phyloP scores from a whole-genome alignment of 164 flowering plant species.

The Aristolochia californica region DNA sequence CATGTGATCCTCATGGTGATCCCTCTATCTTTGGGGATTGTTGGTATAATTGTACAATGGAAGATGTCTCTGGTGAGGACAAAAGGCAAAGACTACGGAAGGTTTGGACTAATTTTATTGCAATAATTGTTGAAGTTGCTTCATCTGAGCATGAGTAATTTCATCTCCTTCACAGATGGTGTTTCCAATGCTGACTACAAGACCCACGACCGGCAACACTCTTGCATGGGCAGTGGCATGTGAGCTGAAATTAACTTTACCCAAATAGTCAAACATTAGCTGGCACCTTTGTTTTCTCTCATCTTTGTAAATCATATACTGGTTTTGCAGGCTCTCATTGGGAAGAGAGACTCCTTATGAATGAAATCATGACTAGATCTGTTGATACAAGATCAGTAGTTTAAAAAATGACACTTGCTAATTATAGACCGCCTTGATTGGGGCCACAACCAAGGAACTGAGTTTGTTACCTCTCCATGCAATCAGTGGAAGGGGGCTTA shows the following conservation, averaged over 20 bases:
- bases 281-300: background rate
- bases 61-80: constrained; percentile 88
- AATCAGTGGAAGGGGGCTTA: constrained; percentile 98
- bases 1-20: constrained; percentile 86
- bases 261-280: background rate
- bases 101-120: constrained; percentile 27
- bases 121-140: background rate
- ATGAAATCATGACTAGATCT: constrained; percentile 99
- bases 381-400: constrained; percentile 98
- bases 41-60: constrained; percentile 95
- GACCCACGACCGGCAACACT: constrained; percentile 99
- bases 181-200: constrained; percentile 89
- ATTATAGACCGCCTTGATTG: constrained; percentile 92
- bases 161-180: constrained; percentile 54
- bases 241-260: constrained; percentile 59
- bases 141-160: constrained; percentile 1
- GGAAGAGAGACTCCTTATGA: constrained; percentile 98
- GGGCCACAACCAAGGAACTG: constrained; percentile 95
- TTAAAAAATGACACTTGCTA: constrained; percentile 95
- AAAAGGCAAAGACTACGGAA: constrained; percentile 83
- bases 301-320: background rate
- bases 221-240: constrained; percentile 99
- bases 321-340: constrained; percentile 82
- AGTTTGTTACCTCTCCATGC: constrained; percentile 86
- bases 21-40: constrained; percentile 91